Conservation (phyloP, 208 protist species). For the Trypanosoma rangeli region DNA sequence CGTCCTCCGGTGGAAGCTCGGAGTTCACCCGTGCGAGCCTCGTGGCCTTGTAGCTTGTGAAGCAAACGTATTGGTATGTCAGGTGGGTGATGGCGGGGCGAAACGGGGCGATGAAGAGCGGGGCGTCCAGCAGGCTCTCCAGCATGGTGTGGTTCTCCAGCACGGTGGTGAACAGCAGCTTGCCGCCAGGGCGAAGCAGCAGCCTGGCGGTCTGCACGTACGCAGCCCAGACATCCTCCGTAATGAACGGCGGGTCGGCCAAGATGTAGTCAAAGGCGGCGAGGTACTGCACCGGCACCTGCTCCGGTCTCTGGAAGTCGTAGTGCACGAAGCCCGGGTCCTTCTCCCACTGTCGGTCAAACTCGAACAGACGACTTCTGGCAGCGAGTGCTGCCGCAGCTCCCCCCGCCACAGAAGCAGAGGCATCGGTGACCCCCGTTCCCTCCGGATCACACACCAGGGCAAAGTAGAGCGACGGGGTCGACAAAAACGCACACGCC, state of each 20-base stretch:
- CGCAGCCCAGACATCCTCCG: slow-evolving; percentile 79
- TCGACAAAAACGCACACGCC: slow-evolving; percentile 87
- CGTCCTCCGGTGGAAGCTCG: slow-evolving; percentile 33
- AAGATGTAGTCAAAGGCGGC: slow-evolving; percentile 89
- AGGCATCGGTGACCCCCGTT: slow-evolving; percentile 1
- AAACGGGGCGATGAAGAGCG: slow-evolving; percentile 83
- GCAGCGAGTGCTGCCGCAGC: slow-evolving; percentile 27
- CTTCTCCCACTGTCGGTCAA: slow-evolving; percentile 77
- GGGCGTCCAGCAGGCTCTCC: slow-evolving; percentile 50
- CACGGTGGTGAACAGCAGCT: slow-evolving; percentile 90
- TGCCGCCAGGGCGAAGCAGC: slow-evolving; percentile 59
- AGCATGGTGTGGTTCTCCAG: slow-evolving; percentile 91
- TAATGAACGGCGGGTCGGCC: slow-evolving; percentile 95
- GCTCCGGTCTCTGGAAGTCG: slow-evolving; percentile 82
- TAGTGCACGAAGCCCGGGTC: slow-evolving; percentile 84
- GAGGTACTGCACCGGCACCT: slow-evolving; percentile 71
- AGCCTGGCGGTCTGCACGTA: slow-evolving; percentile 76
- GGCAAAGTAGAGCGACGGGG: slow-evolving; percentile 90
- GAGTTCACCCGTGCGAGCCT: slow-evolving; percentile 25
- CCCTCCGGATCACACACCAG: slow-evolving; percentile 31
- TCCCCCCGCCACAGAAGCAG: neutral
- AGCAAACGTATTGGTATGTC: slow-evolving; percentile 94
- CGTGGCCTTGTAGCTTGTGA: slow-evolving; percentile 81
- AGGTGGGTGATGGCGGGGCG: slow-evolving; percentile 79
- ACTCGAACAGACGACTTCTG: slow-evolving; percentile 81